phyloP scores from a whole-genome alignment of 306 rosid species.

The Casuarina equisetifolia region DNA sequence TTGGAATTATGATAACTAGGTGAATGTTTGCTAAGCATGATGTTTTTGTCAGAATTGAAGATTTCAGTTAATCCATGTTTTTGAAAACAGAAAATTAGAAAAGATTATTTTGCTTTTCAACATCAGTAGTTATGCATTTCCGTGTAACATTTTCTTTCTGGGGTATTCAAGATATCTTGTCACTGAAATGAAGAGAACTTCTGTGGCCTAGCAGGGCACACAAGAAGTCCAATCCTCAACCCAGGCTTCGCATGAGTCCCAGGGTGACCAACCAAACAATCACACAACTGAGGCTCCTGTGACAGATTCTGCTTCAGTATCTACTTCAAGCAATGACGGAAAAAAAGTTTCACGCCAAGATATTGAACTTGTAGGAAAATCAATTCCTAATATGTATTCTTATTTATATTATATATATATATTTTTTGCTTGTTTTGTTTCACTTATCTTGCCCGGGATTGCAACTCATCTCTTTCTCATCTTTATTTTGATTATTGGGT shows the following conservation, averaged over 20 bases:
- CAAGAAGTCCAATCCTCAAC: slow-evolving; percentile 70
- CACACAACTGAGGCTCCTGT: slow-evolving; percentile 75
- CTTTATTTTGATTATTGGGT: slow-evolving; percentile 23
- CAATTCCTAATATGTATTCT: neutral
- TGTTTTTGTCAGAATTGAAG: neutral
- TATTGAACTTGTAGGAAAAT: slow-evolving; percentile 79
- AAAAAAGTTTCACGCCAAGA: slow-evolving; percentile 94
- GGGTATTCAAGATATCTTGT: slow-evolving; percentile 18
- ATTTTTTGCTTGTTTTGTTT: slow-evolving; percentile 5
- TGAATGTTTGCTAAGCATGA: neutral
- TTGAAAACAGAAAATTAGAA: too few species aligned
- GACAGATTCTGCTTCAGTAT: slow-evolving; percentile 71
- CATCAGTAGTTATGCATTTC: neutral
- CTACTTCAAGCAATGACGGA: slow-evolving; percentile 77
- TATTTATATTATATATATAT: neutral
- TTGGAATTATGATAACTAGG: neutral
- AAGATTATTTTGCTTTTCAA: slow-evolving; percentile 2
- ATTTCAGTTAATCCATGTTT: neutral
- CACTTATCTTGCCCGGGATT: slow-evolving; percentile 4
- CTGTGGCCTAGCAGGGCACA: slow-evolving; percentile 48
- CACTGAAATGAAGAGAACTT: slow-evolving; percentile 18
- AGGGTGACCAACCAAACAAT: slow-evolving; percentile 65
- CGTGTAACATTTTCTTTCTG: slow-evolving; percentile 9
- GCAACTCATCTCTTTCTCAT: slow-evolving; percentile 21
- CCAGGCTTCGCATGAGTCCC: slow-evolving; percentile 74